phyloP scores from a whole-genome alignment of 139 green algal species.

The Chlorella sp. region DNA sequence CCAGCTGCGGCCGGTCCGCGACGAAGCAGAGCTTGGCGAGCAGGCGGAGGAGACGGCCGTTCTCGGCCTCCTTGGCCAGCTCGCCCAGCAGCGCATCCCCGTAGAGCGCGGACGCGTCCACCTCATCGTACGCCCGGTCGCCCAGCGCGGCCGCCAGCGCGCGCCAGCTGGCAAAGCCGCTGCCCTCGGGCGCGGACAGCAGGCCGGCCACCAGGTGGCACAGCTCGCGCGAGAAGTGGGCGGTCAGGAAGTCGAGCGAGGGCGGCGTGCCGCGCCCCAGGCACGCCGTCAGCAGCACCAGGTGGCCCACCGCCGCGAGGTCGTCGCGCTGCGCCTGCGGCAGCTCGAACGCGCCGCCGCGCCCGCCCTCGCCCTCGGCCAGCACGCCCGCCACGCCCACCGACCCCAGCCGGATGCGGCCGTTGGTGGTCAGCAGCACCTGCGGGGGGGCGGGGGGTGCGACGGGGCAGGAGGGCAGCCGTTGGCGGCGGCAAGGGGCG shows the following conservation, averaged over 20 bases:
- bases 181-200: constrained; percentile 35
- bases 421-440: constrained; percentile 67
- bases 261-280: constrained; percentile 36
- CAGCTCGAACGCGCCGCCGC: not conserved
- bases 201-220: constrained; percentile 66
- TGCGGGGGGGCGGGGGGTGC: no score
- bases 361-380: constrained; percentile 5
- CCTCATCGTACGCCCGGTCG: constrained; percentile 77
- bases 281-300: constrained; percentile 85
- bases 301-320: constrained; percentile 60
- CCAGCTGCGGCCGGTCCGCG: constrained; percentile 68
- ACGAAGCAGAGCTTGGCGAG: constrained; percentile 81
- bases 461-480: no score
- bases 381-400: constrained; percentile 77
- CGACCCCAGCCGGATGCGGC: constrained; percentile 61
- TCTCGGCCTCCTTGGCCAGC: constrained; percentile 84
- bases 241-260: constrained; percentile 60
- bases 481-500: no score
- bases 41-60: constrained; percentile 86
- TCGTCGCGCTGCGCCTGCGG: constrained; percentile 39
- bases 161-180: constrained; percentile 43
- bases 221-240: constrained; percentile 74
- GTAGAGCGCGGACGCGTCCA: constrained; percentile 56
- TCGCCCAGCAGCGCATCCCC: constrained; percentile 62
- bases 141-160: constrained; percentile 63